Base-by-base conservation (phyloP, 2,329 filamentous ascomycete species). In the Phoma herbarum region DNA sequence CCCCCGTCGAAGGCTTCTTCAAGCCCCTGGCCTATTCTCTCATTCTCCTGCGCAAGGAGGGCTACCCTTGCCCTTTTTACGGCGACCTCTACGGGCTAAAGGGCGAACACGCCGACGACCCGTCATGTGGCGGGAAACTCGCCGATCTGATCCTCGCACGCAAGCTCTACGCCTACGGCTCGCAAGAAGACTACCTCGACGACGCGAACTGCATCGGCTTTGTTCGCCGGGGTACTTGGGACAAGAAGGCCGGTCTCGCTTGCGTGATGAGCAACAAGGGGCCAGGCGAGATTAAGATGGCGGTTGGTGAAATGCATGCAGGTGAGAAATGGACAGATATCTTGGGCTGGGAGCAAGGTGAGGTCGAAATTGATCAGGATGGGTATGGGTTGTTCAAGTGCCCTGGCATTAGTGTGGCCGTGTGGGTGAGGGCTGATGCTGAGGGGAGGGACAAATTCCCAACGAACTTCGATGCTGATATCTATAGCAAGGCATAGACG, bases 11-110 rank as follows among this genome's bases (percentile, higher is more conserved):
- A 54, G 80, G 82, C 25, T 88, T 85, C 77, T 90, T 92, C 79
- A 91, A 91, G 74, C 84, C 88, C 0, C 80, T 92, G 16, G 90
- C 89, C 12, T 91, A 92, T 73, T 80, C 88, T 0, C 81, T 92
- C 43, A 91, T 92, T 54, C 83, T 93, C 1, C 84, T 92, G 25
- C 84, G 87, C 12, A 76, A 81, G 48, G 79, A 85, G 31, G 88
- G 88, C 16, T 83, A 86, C 26, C 89, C 89, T 0, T 90, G 86
- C 65, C 78, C 90, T 33, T 92, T 92, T 72, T 91, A 88, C 70
- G 88, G 88, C 23, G 88, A 91, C 68, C 73, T 91, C 0, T 90
- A 89, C 73, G 88, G 88, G 22, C 86, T 87, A 47, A 81, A 77
- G n/a, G 78, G 83, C 25, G 78, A 81, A n/a, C 78, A 82, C 4